phyloP scores from a whole-genome alignment of 2,329 filamentous ascomycete species.

The Diaporthe sp. region DNA sequence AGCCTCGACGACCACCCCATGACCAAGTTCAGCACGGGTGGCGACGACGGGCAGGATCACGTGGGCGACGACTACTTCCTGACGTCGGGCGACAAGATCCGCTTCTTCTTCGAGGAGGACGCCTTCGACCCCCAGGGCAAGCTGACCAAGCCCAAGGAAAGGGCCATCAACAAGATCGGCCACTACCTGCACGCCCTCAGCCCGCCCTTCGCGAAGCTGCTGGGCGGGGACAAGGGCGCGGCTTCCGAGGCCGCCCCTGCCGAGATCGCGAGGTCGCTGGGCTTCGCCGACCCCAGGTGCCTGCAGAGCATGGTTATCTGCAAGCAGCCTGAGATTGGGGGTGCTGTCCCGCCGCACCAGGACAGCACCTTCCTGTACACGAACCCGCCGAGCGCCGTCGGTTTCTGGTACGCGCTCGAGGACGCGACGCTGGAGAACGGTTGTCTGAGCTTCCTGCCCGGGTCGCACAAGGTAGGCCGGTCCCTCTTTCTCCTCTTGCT shows the following conservation, averaged over 20 bases:
- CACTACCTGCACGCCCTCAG: conserved; percentile 81
- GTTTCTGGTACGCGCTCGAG: conserved; percentile 98
- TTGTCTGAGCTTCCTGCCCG: conserved; percentile 87
- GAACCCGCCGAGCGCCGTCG: conserved; percentile 87
- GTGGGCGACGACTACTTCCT: conserved; percentile 97
- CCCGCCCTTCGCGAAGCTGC: conserved; percentile 72
- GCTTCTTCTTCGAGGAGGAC: conserved; percentile 98
- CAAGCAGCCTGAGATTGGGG: conserved; percentile 97
- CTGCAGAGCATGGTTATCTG: conserved; percentile 98
- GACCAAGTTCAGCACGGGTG: conserved; percentile 93
- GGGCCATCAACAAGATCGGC: conserved; percentile 91
- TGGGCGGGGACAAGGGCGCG: conserved; percentile 61
- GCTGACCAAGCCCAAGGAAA: conserved; percentile 83
- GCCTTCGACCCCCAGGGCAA: conserved; percentile 78
- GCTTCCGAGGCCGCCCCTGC: conserved; percentile 56
- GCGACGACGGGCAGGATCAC: conserved; percentile 74
- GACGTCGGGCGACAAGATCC: conserved; percentile 87
- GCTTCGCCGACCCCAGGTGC: conserved; percentile 80
- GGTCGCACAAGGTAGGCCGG: conserved; percentile 72
- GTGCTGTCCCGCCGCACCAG: conserved; percentile 90
- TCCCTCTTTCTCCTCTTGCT: too few species aligned
- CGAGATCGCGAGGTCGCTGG: conserved; percentile 77
- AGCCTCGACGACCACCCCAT: conserved; percentile 88
- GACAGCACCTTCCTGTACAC: conserved; percentile 96
- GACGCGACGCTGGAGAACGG: conserved; percentile 90